Base-by-base conservation (phyloP, 805 yeast species). In the Torulaspora delbrueckii region DNA sequence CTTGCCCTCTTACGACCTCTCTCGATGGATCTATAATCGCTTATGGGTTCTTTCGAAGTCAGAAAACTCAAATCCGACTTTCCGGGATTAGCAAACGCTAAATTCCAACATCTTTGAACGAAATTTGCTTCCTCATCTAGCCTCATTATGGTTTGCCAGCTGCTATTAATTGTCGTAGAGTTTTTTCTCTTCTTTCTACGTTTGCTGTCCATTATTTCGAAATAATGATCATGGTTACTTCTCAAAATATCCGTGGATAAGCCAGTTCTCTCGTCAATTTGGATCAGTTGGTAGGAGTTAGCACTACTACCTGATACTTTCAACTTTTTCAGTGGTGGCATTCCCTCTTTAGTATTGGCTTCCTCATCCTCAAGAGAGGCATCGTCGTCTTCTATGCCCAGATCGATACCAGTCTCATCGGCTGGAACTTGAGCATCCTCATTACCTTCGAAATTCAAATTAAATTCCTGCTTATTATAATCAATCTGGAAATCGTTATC, bases 181-280 rank as follows among this genome's bases (percentile, higher is more conserved):
- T 14, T 23, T 28, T 31, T 34, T 35, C 37, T 42, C 8, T n/a
- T 27, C 27, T 23, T 47, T 33, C 41, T 37, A 9, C 18, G 40
- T n/a, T 37, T 43, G 23, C 37, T 13, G 8, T 42, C 49, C 68
- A 63, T 63, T 1, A 30, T 10, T 12, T 44, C 49, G 23, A 44
- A 22, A 43, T 63, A 63, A 28, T 48, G 38, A 9, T 48, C 57
- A 47, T 53, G 54, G 31, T 59, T 55, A 9, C 39, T 38, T 42
- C 63, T 52, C 26, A 63, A 45, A 10, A 37, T 39, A 3, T 62
- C 66, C 3, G 64, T 63, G 5, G 55, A 39, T 10, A 57, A 31
- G 13, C 63, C 59, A 2, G 55, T 62, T 35, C 52, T 52, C 25
- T 50, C 57, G 48, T 63, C 67, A 23, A 46, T 14, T 26, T 37